Base-by-base conservation (phyloP, 306 rosid genomes). In the Styphnolobium japonicum region DNA sequence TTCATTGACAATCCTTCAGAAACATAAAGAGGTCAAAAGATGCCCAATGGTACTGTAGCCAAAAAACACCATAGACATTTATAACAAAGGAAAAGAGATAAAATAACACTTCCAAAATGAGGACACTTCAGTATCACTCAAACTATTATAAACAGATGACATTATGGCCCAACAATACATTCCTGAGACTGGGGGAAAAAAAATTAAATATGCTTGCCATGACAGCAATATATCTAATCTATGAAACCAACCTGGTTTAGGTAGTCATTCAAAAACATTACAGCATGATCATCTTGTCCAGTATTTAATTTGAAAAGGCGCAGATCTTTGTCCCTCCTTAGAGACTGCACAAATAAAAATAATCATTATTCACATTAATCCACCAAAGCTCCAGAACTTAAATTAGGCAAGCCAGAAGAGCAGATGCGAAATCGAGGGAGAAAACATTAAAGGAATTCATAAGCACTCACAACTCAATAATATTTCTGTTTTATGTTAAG, bases 261-360 rank as follows among this genome's bases (percentile, higher is more conserved):
- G 89, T 93, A 93, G 77, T 95, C 96, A 76, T 95, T 93, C 77
- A 84, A 75, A 87, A 95, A 93, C 96, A 93, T 87, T 40, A 93
- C 70, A 42, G 97, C 96, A 76, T 95, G 93, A 82, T 95, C 97
- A 80, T 95, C 96, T 67, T 93, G 97, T 79, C 97, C 99, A 1
- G 94, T 93, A 86, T 89, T 95, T 61, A 93, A 85, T 71, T 93
- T 95, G 85, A 95, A 95, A 81, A 91, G 71, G 7, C 96, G 93
- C 80, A 95, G 69, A 46, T 88, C 88, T 86, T 93, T 93, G 77
- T 91, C 99, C 71, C 97, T 86, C 88, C 86, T 90, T 22, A 95
- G 79, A 39, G 86, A 81, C 99, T 95, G 90, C 87, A 83, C 46
- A 65, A 56, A 81, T 12, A 53, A 72, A 76, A 65, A 16, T 57